Evolutionary conservation across 225 moss, liverwort and hornwort species (phyloP).

Genomic region (Polytrichum commune): DNA sequence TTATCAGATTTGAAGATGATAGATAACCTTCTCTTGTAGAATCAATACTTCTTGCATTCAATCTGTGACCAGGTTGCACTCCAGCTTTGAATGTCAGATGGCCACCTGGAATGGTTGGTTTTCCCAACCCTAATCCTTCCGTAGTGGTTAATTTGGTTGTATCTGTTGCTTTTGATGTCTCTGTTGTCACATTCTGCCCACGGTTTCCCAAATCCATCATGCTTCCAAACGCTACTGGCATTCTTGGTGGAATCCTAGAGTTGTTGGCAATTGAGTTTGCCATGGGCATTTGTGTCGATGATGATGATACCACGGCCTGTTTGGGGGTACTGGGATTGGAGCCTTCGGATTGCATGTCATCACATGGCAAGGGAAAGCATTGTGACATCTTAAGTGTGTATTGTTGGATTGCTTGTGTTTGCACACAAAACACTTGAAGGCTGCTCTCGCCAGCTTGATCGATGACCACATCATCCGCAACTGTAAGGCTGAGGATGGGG

Average conservation of each 20-base stretch:
- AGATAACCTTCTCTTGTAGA: conserved; percentile 17
- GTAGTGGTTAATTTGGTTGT: conserved; percentile 9
- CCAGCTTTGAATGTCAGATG: conserved; percentile 13
- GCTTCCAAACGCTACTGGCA: conserved; percentile 20
- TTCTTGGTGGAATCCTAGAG: conserved; percentile 34
- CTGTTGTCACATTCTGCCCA: conserved; percentile 9
- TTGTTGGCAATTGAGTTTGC: conserved; percentile 11
- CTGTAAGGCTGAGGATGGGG: conserved; percentile 74
- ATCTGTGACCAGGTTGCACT: conserved; percentile 2
- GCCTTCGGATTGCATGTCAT: conserved; percentile 25
- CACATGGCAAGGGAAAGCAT: conserved; percentile 53
- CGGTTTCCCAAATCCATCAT: conserved; percentile 23
- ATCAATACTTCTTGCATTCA: conserved; percentile 13
- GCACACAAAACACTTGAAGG: conserved; percentile 77
- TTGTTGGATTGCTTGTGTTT: conserved; percentile 86
- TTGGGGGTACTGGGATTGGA: conserved; percentile 38
- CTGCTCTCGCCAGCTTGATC: conserved; percentile 63
- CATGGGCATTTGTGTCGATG: conserved; percentile 15
- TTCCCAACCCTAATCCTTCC: conserved; percentile 6
- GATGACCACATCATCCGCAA: conserved; percentile 67
- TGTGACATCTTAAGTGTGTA: conserved; percentile 68
- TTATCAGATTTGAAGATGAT: conserved; percentile 23
- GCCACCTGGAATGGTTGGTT: conserved; percentile 7
- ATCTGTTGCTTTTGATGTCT: conserved; percentile 16
- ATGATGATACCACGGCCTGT: conserved; percentile 11